Evolutionary conservation across 2,329 filamentous ascomycete species (phyloP), one percentile per base, ranked within the genome.

Genomic region (Dryadomyces quercivorus): DNA sequence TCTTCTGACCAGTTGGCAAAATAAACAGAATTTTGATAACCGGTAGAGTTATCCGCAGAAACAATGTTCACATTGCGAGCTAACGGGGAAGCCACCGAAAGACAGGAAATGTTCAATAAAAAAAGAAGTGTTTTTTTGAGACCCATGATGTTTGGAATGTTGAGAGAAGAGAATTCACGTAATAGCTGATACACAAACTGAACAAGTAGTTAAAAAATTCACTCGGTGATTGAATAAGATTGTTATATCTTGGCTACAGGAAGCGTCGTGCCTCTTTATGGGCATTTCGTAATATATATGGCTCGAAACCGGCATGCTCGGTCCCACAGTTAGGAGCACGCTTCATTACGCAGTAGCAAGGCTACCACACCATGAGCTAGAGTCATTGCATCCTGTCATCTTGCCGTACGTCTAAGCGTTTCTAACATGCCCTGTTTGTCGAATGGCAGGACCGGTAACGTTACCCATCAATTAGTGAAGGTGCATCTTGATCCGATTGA

Each of bases 1-100:
- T 6, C 3, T 15, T 57, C 65, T 56, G 59, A 75, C 74, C 75
- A 77, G 66, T 77, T 78, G 48, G 69, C 69, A 54, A 74, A 75
- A 59, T 74, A 75, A 10, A 71, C 73, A 2, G 70, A 63, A 59
- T 76, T 75, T 56, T 71, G 69, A 57, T 72, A 73, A 6, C 63
- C 60, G 12, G 2, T 26, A 13, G 21, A 40, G 15, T 40, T 8
- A 12, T 40, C n/a, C 4, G 18, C 42, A 20, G 42, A n/a, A 20
- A 44, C n/a, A 9, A 4, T 18, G 22, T 21, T 20, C 26, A 31
- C n/a, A 2, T 40, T 40, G 5, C 9, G 16, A 22, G 31, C 7
- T 5, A 13, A 15, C 2, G 48, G 48, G 5, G 48, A 26, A 20
- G 48, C 48, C 31, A 13, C n/a, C 2, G 31, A 38, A 50, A 40